Conservation (phyloP, 192 early-diverging fungal species). For the Coemansia sp. region DNA sequence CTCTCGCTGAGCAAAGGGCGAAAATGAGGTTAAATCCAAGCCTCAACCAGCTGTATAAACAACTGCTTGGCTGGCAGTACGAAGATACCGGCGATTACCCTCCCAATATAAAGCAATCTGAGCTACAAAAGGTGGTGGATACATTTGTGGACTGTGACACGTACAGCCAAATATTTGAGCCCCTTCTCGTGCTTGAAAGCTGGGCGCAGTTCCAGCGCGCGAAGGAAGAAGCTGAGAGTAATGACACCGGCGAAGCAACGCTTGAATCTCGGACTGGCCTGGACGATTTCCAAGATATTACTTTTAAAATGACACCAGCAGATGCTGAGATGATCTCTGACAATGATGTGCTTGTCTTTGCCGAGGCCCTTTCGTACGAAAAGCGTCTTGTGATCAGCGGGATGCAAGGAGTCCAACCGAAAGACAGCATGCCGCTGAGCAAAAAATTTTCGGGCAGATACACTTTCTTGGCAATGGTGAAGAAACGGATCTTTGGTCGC, state of each 20-base stretch:
- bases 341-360: slow-evolving; percentile 67
- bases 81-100: slow-evolving; percentile 58
- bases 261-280: slow-evolving; percentile 62
- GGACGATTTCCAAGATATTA: slow-evolving; percentile 75
- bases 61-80: slow-evolving; percentile 64
- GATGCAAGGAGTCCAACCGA: not conserved
- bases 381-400: slow-evolving; percentile 22
- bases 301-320: slow-evolving; percentile 51
- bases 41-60: slow-evolving; percentile 59
- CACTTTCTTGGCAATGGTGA: slow-evolving; percentile 47
- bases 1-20: slow-evolving; percentile 40
- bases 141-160: slow-evolving; percentile 58
- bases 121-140: slow-evolving; percentile 57
- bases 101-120: slow-evolving; percentile 29
- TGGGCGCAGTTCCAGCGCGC: slow-evolving; percentile 80
- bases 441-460: slow-evolving; percentile 17
- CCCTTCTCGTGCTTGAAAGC: slow-evolving; percentile 77
- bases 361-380: slow-evolving; percentile 29
- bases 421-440: not conserved
- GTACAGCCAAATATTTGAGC: slow-evolving; percentile 75
- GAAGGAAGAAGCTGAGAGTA: slow-evolving; percentile 59
- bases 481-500: slow-evolving; percentile 24
- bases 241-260: slow-evolving; percentile 32
- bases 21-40: slow-evolving; percentile 56
- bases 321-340: slow-evolving; percentile 51